These are phyloP conservation scores for Colletotrichum orchidophilum DNA, from an alignment of 2,329 filamentous ascomycete species.

Conservation along the genomic window DNA sequence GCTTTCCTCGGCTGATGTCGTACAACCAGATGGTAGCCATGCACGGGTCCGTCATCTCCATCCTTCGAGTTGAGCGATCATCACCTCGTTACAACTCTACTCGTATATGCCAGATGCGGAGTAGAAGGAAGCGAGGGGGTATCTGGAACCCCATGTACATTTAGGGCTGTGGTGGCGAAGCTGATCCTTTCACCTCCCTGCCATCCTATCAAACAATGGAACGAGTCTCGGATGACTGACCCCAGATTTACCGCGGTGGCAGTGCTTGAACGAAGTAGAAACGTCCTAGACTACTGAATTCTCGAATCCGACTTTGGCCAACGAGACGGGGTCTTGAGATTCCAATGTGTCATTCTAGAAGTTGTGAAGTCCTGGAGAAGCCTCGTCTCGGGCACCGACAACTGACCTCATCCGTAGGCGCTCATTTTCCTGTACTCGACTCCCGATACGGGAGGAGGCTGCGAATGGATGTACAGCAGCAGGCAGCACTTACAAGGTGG, in stretches of 20 bases:
- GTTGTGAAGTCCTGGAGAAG: neutral
- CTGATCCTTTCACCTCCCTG: constrained; percentile 13
- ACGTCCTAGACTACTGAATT: neutral
- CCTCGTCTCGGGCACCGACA: constrained; percentile 14
- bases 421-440: neutral
- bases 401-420: neutral
- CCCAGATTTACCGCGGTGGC: neutral
- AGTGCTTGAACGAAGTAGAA: neutral
- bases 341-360: neutral
- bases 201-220: neutral
- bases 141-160: neutral
- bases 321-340: neutral
- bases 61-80: constrained; percentile 10
- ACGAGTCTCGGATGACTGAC: neutral
- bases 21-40: neutral
- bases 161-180: constrained; percentile 21
- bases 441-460: neutral
- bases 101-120: constrained; percentile 4
- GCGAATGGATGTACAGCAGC: neutral
- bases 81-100: neutral
- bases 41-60: constrained; percentile 14
- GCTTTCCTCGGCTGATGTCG: neutral
- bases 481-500: constrained; percentile 16
- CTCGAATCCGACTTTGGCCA: neutral
- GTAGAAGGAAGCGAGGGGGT: neutral